Conservation (phyloP, 106 monocot genomes). For the Acorus gramineus region DNA sequence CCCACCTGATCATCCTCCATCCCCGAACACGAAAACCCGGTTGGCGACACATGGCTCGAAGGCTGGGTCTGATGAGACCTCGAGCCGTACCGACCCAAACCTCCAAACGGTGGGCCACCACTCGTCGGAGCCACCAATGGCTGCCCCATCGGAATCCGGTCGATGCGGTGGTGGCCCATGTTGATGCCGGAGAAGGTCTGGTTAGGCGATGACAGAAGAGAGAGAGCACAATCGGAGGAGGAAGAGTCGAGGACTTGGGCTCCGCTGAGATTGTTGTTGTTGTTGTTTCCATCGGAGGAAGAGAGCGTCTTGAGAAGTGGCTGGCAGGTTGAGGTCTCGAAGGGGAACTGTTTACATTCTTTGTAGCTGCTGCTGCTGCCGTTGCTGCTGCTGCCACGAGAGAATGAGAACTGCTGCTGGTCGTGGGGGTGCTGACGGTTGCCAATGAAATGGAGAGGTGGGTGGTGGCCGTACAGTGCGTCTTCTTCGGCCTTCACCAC, state of each 20-base stretch:
- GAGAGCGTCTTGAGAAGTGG: slow-evolving; percentile 23
- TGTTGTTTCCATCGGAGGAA: slow-evolving; percentile 20
- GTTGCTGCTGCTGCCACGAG: background rate
- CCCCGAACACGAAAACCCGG: slow-evolving; percentile 45
- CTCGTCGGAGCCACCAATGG: background rate
- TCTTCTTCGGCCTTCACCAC: slow-evolving; percentile 38
- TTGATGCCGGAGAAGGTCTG: slow-evolving; percentile 31
- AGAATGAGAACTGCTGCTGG: slow-evolving; percentile 6
- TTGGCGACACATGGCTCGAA: slow-evolving; percentile 24
- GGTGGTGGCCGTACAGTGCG: slow-evolving; percentile 17
- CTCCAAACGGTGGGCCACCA: too few relatives aligned
- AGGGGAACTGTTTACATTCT: slow-evolving; percentile 38
- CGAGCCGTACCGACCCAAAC: slow-evolving; percentile 9
- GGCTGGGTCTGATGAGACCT: slow-evolving; percentile 8
- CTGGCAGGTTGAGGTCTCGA: slow-evolving; percentile 22
- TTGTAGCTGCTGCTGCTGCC: slow-evolving; percentile 10
- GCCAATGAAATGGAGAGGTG: slow-evolving; percentile 13
- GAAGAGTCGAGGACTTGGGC: slow-evolving; percentile 32
- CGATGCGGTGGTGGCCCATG: slow-evolving; percentile 25
- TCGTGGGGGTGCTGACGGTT: slow-evolving; percentile 15
- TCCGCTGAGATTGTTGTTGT: slow-evolving; percentile 30
- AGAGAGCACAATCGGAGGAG: slow-evolving; percentile 70
- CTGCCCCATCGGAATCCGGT: slow-evolving; percentile 44
- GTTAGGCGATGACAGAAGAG: slow-evolving; percentile 91
- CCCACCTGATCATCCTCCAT: slow-evolving; percentile 24